These are phyloP conservation scores for Colletotrichum sidae DNA, from an alignment of 2,329 filamentous ascomycete species.

Conservation along the genomic window DNA sequence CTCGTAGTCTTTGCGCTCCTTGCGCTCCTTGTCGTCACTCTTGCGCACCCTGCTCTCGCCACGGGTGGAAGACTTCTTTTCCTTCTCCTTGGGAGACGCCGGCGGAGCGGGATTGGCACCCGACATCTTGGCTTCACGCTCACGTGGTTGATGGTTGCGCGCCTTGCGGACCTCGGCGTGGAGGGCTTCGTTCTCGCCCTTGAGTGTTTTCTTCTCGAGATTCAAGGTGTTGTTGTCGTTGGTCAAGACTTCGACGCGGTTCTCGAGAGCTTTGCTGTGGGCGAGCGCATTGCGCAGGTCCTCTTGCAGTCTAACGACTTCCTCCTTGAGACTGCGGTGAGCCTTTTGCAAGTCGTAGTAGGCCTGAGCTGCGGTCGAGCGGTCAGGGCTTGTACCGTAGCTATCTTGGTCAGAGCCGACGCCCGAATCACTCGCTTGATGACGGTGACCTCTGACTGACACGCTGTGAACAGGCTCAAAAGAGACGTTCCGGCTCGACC, in stretches of 20 bases:
- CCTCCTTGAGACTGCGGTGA: slow-evolving; percentile 36
- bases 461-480: slow-evolving; percentile 27
- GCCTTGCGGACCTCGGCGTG: slow-evolving; percentile 29
- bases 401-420: slow-evolving; percentile 40
- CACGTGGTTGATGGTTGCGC: slow-evolving; percentile 25
- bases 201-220: slow-evolving; percentile 44
- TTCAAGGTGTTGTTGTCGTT: slow-evolving; percentile 45
- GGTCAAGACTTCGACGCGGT: slow-evolving; percentile 46
- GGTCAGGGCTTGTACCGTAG: slow-evolving; percentile 38
- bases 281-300: slow-evolving; percentile 44
- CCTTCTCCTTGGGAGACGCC: slow-evolving; percentile 40
- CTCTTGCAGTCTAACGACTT: slow-evolving; percentile 38
- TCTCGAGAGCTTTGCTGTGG: slow-evolving; percentile 39
- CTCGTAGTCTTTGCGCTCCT: slow-evolving; percentile 38
- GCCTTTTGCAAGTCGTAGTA: slow-evolving; percentile 30
- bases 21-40: slow-evolving; percentile 40
- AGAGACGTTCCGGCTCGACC: slow-evolving; percentile 25
- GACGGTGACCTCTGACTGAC: slow-evolving; percentile 35
- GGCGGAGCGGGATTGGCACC: slow-evolving; percentile 43
- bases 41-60: slow-evolving; percentile 45
- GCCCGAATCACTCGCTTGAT: slow-evolving; percentile 40
- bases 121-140: slow-evolving; percentile 40
- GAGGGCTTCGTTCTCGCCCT: slow-evolving; percentile 42
- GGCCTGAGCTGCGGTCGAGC: slow-evolving; percentile 33
- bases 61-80: slow-evolving; percentile 37